Conservation (phyloP, 768 basidiomycete genomes). For the Hebeloma cylindrosporum region DNA sequence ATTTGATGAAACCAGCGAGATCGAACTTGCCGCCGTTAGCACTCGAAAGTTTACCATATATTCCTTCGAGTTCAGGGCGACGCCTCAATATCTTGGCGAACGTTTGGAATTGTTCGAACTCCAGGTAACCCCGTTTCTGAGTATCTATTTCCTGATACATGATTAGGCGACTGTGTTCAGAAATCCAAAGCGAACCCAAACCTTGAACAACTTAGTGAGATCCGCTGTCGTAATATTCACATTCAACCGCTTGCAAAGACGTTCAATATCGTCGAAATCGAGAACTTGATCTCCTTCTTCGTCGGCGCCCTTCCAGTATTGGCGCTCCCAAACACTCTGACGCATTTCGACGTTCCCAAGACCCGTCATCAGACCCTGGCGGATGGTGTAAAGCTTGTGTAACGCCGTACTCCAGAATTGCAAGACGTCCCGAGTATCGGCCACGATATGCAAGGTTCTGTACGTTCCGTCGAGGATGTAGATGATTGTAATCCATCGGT, state of each 20-base stretch:
- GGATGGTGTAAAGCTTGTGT: conserved; percentile 58
- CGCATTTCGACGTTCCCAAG: conserved; percentile 62
- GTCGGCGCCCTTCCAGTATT: conserved; percentile 79
- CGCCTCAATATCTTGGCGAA: conserved; percentile 83
- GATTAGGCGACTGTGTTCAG: neutral
- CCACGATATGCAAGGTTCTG: conserved; percentile 86
- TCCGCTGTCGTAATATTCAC: conserved; percentile 55
- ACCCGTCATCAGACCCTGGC: conserved; percentile 70
- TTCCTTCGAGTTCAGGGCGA: conserved; percentile 75
- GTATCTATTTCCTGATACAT: conserved; percentile 62
- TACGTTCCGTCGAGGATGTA: conserved; percentile 76
- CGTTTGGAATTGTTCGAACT: conserved; percentile 75
- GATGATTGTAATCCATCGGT: conserved; percentile 83
- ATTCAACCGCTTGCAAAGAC: conserved; percentile 69
- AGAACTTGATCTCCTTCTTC: conserved; percentile 59
- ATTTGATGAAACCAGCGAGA: conserved; percentile 41
- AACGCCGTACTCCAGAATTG: conserved; percentile 61
- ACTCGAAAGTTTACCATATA: conserved; percentile 48
- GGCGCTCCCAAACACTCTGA: conserved; percentile 74
- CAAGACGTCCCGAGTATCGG: conserved; percentile 51
- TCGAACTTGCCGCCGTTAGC: conserved; percentile 38
- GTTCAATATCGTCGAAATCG: conserved; percentile 70
- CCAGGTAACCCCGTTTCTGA: conserved; percentile 55
- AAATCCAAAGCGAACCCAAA: conserved; percentile 22
- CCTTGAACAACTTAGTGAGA: conserved; percentile 59